A percentile compares a stretch with the other conserved stretches of the same genome.
These are phyloP conservation scores for Esteya vermicola DNA, from an alignment of 2,329 filamentous ascomycete genomes.

Conservation along the genomic window DNA sequence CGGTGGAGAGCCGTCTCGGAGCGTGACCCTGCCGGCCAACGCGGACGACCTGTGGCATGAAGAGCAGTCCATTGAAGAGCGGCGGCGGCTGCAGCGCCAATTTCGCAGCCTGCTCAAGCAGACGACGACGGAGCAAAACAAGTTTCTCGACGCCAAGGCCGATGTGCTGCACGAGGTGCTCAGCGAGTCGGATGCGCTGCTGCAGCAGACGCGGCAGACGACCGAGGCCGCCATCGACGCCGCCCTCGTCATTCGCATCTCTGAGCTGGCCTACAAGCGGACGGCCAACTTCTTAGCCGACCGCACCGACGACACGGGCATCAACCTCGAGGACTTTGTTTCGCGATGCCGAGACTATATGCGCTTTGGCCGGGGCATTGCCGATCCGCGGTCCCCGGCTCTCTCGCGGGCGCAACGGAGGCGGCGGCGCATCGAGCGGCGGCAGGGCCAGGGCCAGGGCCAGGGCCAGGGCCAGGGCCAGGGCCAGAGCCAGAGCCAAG, in stretches of 20 bases:
- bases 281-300: conserved; percentile 62
- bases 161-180: conserved; percentile 52
- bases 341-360: conserved; percentile 84
- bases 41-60: conserved; percentile 55
- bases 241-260: conserved; percentile 65
- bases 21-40: too few relatives aligned
- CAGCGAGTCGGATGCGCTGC: conserved; percentile 48
- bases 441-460: conserved; percentile 19
- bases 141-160: conserved; percentile 54
- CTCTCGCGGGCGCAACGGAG: conserved; percentile 34
- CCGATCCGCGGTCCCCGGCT: conserved; percentile 34
- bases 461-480: conserved; percentile 44
- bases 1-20: background rate
- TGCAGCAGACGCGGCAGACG: conserved; percentile 66
- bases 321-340: conserved; percentile 86
- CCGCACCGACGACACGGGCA: conserved; percentile 48
- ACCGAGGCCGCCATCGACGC: conserved; percentile 85
- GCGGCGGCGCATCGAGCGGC: conserved; percentile 26
- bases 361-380: conserved; percentile 48
- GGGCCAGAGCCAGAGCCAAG: conserved; percentile 28
- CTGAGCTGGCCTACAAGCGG: conserved; percentile 68
- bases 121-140: conserved; percentile 49
- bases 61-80: conserved; percentile 62
- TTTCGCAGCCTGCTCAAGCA: conserved; percentile 39
- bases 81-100: conserved; percentile 39